Base-by-base conservation (phyloP, 768 basidiomycete species). In the Tricholoma matsutake region DNA sequence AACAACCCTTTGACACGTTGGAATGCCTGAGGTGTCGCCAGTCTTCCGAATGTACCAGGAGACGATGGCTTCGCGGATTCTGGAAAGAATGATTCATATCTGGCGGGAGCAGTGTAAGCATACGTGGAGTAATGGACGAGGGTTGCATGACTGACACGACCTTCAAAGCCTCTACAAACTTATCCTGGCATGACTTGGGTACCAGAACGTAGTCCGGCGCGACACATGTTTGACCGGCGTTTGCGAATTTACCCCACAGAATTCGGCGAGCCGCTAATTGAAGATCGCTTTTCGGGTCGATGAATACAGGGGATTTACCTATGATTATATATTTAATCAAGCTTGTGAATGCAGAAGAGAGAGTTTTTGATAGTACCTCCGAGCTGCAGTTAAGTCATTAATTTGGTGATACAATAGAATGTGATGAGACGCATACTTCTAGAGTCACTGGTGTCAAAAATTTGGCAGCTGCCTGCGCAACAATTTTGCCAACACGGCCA, bases 211-310 rank as follows among this genome's bases (percentile, higher is more conserved):
- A 84, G 64, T 85, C 83, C 0, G 83, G 83, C 5, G 89, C 85
- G 3, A 87, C 78, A 60, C 92, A 94, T 1, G 86, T 86, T 76
- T 93, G 83, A 2, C 93, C 93, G 0, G 83, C 85, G 65, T 95
- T 95, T 39, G 80, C 73, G 18, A 76, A 71, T 52, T 92, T 92
- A n/a, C 91, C 91, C 90, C 91, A 94, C 37, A 93, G 71, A 47
- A 95, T 78, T n/a, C 92, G 81, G 45, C 80, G 81, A 2, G 90
- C 89, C 0, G 86, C 80, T 4, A 79, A 74, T 59, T 85, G 78
- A 54, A 94, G 73, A 68, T 94, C 87, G 57, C 83, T 85, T 20
- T 76, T 79, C 0, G 89, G 80, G 71, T 93, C 89, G 47, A 95
- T 76, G 62, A 94, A 77, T 18, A 86, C 89, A 1, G 92, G 91